Base-by-base conservation (phyloP, 306 rosid genomes). In the Mimosa bimucronata region DNA sequence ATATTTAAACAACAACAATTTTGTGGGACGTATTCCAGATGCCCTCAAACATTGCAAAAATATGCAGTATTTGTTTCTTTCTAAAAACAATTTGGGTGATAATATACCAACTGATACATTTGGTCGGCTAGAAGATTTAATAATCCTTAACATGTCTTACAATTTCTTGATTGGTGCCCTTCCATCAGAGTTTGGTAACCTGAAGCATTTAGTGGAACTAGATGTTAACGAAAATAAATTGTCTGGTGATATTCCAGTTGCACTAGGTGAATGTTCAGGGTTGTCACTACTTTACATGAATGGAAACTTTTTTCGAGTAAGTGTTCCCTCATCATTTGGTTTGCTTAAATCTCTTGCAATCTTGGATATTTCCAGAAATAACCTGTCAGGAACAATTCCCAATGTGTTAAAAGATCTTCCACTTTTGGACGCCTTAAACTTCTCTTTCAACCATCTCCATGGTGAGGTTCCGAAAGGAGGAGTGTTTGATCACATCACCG, bases 401-500 rank as follows among this genome's bases (percentile, higher is more conserved):
- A 13, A 0, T 21, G 85, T 57, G 71, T 29, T 88, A 9, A 69
- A 46, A 50, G 60, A 80, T 7, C 77, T 88, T 0, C 30, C 23
- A 3, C 0, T 7, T 0, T 64, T 86, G 50, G 62, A 19, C 60
- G 10, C 9, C 12, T 40, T 89, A 2, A 16, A 84, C 61, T n/a
- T 89, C 6, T 89, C 90, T 11, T 80, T 44, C 29, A 85, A 84
- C 77, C 50, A 80, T 73, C 79, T 86, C 3, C 46, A n/a, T 11
- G 88, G 92, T 11, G 86, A 78, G 21, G 79, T 86, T 45, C 92
- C 90, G 1, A 34, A 2, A 18, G 57, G 73, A 67, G 82, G 87
- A 5, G 77, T 79, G 15, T 87, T 89, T 25, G 48, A 30, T 48
- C 83, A 81, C 28, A 4, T 48, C 38, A 64, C 74, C 50, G 62